phyloP scores from a whole-genome alignment of 768 basidiomycete genomes.

The Auriscalpium orientale region DNA sequence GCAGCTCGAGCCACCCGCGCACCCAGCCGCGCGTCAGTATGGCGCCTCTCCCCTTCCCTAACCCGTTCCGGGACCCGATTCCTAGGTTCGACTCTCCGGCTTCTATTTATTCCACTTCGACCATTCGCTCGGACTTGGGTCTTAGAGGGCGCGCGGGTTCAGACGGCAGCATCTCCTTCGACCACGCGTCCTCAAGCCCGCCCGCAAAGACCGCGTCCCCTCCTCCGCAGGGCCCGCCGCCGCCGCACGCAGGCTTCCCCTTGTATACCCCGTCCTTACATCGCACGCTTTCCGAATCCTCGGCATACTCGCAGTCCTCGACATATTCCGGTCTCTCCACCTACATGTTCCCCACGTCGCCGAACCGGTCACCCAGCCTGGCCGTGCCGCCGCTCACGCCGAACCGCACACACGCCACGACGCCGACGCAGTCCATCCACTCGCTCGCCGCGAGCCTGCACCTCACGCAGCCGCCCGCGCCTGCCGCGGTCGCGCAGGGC shows the following conservation, averaged over 20 bases:
- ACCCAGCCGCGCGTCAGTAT: too few species aligned
- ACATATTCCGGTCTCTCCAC: background rate
- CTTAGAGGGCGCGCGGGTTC: background rate
- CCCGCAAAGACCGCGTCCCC: background rate
- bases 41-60: background rate
- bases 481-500: background rate
- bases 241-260: background rate
- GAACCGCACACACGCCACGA: background rate
- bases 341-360: background rate
- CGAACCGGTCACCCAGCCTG: background rate
- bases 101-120: background rate
- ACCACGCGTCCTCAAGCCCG: background rate
- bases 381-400: background rate
- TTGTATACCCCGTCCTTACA: too few species aligned
- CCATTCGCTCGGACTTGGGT: background rate
- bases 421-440: background rate
- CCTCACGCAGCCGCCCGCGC: background rate
- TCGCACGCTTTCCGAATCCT: too few species aligned
- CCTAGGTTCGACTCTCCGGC: background rate
- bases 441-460: constrained; percentile 7
- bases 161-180: background rate
- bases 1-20: too few species aligned
- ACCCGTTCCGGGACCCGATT: background rate
- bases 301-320: too few species aligned
- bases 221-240: background rate